These are phyloP conservation scores for Anisodus tanguticus DNA, from an alignment of 257 asterid species.

Conservation along the genomic window DNA sequence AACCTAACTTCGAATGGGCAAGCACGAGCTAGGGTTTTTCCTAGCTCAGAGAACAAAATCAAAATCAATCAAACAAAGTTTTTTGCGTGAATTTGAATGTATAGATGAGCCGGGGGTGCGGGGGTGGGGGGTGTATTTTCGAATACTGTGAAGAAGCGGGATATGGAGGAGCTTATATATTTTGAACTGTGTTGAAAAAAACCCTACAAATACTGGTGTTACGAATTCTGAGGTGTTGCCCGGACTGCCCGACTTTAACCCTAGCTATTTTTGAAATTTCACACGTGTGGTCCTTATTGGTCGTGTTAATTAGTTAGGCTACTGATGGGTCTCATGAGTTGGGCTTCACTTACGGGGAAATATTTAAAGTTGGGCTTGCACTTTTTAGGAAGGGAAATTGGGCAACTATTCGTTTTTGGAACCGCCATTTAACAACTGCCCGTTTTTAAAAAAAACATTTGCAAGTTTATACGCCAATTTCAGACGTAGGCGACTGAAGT, in stretches of 20 bases:
- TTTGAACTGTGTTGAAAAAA: conserved; percentile 6
- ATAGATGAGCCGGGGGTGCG: neutral
- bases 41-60: conserved; percentile 15
- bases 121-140: conserved; percentile 41
- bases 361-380: neutral
- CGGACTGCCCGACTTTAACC: conserved; percentile 52
- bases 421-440: too few relatives aligned
- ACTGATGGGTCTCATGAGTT: neutral
- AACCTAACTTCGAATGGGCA: neutral
- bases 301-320: conserved; percentile 9
- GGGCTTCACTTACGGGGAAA: neutral
- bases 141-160: conserved; percentile 72
- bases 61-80: neutral
- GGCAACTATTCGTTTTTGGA: too few relatives aligned
- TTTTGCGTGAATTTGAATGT: neutral
- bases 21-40: conserved; percentile 30
- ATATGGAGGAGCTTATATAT: conserved; percentile 19
- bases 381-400: neutral
- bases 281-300: conserved; percentile 21
- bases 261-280: conserved; percentile 39
- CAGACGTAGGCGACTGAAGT: too few relatives aligned
- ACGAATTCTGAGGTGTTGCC: conserved; percentile 25
- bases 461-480: too few relatives aligned
- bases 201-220: conserved; percentile 40
- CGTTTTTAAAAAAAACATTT: too few relatives aligned